Percentiles rank a stretch among this genome's conserved stretches.
Conservation (phyloP, 257 asterid species). For the Solanum bulbocastanum region DNA sequence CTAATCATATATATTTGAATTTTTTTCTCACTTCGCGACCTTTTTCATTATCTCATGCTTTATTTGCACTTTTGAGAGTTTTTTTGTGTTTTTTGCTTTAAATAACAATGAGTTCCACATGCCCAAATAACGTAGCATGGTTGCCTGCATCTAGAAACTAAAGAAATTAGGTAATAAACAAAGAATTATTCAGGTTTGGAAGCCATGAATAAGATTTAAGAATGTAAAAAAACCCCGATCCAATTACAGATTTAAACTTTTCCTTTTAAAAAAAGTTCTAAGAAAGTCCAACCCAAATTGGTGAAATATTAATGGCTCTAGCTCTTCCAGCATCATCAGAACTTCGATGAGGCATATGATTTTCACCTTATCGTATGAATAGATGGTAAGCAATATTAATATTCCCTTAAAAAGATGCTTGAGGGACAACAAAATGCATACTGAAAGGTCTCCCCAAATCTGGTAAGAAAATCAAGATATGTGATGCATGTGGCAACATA, state of each 20-base stretch:
- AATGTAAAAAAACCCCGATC: not conserved
- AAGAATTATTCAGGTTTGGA: not conserved
- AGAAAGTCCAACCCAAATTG: not conserved
- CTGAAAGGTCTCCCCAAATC: not conserved
- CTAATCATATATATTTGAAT: no score
- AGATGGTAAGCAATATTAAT: not conserved
- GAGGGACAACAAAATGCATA: not conserved
- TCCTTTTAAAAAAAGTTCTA: not conserved
- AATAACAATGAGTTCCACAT: not conserved
- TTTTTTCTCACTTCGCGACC: not conserved
- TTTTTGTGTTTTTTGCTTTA: not conserved
- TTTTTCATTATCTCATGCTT: not conserved
- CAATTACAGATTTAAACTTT: not conserved
- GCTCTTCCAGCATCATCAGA: not conserved
- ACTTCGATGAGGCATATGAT: not conserved
- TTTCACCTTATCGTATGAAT: not conserved
- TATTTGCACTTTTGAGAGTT: not conserved
- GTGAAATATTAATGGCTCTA: not conserved
- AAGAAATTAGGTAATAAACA: not conserved
- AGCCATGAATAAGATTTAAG: not conserved
- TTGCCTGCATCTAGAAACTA: not conserved
- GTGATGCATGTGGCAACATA: not conserved
- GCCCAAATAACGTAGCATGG: not conserved
- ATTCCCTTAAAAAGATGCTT: not conserved
- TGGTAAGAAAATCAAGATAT: not conserved